A percentile compares a stretch with the other conserved stretches of the same genome.
Conservation (phyloP, 352 stramenopile genomes). For the Phytophthora citricola region DNA sequence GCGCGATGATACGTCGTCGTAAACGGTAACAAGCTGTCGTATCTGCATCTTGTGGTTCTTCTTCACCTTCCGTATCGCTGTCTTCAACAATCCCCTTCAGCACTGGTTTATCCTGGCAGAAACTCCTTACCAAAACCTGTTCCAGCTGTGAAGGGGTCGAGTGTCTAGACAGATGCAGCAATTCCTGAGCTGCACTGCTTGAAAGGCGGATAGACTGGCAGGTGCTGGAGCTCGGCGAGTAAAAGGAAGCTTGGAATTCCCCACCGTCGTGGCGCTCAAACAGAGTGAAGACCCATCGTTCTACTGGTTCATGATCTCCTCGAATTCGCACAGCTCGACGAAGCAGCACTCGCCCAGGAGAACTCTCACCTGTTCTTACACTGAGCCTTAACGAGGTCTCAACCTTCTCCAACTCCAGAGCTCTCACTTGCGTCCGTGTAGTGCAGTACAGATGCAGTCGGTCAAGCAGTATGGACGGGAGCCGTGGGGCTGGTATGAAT, state of each 20-base stretch:
- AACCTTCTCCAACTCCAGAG: constrained; percentile 9
- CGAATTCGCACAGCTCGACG: constrained; percentile 34
- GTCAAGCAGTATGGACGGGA: constrained; percentile 64
- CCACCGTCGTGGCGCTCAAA: constrained; percentile 25
- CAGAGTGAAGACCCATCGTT: constrained; percentile 36
- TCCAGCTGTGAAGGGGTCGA: constrained; percentile 24
- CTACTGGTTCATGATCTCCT: background rate
- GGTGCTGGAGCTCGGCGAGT: constrained; percentile 22
- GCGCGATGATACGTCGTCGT: constrained; percentile 37
- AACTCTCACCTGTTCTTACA: constrained; percentile 25
- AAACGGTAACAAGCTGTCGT: constrained; percentile 16
- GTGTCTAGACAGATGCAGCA: constrained; percentile 30
- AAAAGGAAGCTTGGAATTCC: constrained; percentile 34
- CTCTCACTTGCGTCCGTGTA: constrained; percentile 25
- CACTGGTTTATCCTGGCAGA: constrained; percentile 8
- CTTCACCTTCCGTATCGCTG: background rate
- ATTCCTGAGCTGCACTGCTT: constrained; percentile 12
- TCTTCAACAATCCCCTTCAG: background rate
- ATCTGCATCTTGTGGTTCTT: constrained; percentile 1
- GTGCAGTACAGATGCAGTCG: constrained; percentile 61
- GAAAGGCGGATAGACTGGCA: constrained; percentile 17
- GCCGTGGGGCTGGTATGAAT: constrained; percentile 37
- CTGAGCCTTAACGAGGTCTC: constrained; percentile 17
- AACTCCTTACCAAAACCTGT: constrained; percentile 14
- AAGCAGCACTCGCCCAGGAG: constrained; percentile 35